A percentile compares a stretch with the other conserved stretches of the same genome.
Conservation (phyloP, 768 basidiomycete genomes). For the Trametes sanguinea region DNA sequence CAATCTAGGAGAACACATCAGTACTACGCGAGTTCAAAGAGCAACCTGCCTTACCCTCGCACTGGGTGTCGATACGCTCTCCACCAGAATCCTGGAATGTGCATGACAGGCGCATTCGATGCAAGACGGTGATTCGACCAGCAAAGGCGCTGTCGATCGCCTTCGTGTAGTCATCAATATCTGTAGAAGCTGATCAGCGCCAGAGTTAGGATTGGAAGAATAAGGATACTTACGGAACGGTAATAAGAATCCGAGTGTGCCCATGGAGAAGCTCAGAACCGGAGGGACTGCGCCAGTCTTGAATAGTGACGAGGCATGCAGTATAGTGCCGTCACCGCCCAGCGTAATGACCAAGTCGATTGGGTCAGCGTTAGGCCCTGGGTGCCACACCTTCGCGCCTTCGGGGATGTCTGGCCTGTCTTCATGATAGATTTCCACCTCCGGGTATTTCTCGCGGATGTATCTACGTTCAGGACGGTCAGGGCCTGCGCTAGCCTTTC, state of each 20-base stretch:
- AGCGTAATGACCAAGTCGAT: slow-evolving; percentile 90
- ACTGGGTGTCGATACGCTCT: slow-evolving; percentile 54
- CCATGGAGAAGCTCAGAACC: slow-evolving; percentile 88
- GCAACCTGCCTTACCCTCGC: slow-evolving; percentile 48
- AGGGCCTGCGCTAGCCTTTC: too few relatives aligned
- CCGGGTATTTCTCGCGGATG: slow-evolving; percentile 34
- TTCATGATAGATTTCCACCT: slow-evolving; percentile 36
- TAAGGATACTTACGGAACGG: slow-evolving; percentile 77
- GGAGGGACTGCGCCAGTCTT: slow-evolving; percentile 90
- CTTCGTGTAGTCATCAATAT: slow-evolving; percentile 83
- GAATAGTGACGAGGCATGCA: slow-evolving; percentile 91
- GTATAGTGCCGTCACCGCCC: slow-evolving; percentile 93
- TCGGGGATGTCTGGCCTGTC: slow-evolving; percentile 51
- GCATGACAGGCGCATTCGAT: slow-evolving; percentile 90
- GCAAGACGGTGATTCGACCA: slow-evolving; percentile 78
- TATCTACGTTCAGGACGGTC: slow-evolving; percentile 24
- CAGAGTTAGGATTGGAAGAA: neutral
- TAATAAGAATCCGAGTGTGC: slow-evolving; percentile 88
- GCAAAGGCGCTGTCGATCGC: slow-evolving; percentile 79
- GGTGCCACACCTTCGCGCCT: slow-evolving; percentile 55
- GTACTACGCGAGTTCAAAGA: neutral
- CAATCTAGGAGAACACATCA: slow-evolving; percentile 55
- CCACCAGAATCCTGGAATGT: slow-evolving; percentile 67
- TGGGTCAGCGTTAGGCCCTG: slow-evolving; percentile 55
- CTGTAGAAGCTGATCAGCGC: slow-evolving; percentile 41